Percentiles rank a stretch among this genome's conserved stretches.
Evolutionary conservation across 129 eudicot genomes (phyloP).

Genomic region (Kitagawia praeruptora): DNA sequence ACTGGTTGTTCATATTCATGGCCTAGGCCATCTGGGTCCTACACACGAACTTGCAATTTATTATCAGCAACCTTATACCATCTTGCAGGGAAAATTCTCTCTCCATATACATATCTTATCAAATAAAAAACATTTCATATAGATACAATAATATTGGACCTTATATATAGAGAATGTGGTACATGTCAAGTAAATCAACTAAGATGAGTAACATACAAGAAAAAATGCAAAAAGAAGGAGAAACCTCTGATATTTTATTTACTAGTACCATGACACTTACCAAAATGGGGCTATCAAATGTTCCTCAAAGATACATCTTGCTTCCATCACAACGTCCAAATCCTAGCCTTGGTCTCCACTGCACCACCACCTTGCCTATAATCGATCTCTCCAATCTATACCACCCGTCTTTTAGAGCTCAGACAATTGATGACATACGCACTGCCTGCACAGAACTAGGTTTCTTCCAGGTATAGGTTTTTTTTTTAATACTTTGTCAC

Average conservation of each 20-base stretch:
- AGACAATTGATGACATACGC: slow-evolving; percentile 25
- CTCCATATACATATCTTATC: neutral
- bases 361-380: slow-evolving; percentile 27
- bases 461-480: slow-evolving; percentile 47
- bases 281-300: slow-evolving; percentile 22
- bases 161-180: slow-evolving; percentile 12
- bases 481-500: slow-evolving; percentile 3
- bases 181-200: neutral
- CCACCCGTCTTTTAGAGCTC: slow-evolving; percentile 33
- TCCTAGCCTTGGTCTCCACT: slow-evolving; percentile 5
- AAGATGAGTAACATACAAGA: neutral
- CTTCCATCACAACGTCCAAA: slow-evolving; percentile 45
- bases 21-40: neutral
- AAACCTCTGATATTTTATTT: slow-evolving; percentile 27
- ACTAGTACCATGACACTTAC: slow-evolving; percentile 48
- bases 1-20: neutral
- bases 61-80: neutral
- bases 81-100: neutral
- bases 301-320: slow-evolving; percentile 40
- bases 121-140: neutral
- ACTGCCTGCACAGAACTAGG: slow-evolving; percentile 59
- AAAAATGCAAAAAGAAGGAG: slow-evolving; percentile 29
- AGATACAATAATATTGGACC: neutral
- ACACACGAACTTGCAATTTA: neutral
- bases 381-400: slow-evolving; percentile 42